Evolutionary conservation across 495 filamentous ascomycete genomes (phyloP).

Genomic region (Daldinia caldariorum): DNA sequence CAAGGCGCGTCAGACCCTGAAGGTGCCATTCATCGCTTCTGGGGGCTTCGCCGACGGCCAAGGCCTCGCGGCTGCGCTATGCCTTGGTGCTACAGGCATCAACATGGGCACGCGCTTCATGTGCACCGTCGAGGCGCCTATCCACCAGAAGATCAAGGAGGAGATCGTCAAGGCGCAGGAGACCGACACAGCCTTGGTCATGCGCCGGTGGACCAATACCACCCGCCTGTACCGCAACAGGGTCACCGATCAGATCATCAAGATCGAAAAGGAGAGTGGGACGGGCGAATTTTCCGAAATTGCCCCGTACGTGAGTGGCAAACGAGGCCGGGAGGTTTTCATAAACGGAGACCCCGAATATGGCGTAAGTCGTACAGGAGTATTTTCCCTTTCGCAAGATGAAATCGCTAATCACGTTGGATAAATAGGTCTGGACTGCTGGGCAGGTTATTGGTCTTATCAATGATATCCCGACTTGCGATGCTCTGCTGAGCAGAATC

Average conservation of each 20-base stretch:
- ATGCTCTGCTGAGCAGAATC: constrained; percentile 63
- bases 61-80: constrained; percentile 90
- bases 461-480: constrained; percentile 71
- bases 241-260: constrained; percentile 79
- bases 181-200: constrained; percentile 87
- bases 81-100: constrained; percentile 90
- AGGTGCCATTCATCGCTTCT: constrained; percentile 91
- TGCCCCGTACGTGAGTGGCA: constrained; percentile 87
- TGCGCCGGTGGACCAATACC: constrained; percentile 94
- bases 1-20: constrained; percentile 84
- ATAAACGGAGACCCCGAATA: constrained; percentile 89
- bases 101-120: constrained; percentile 98
- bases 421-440: constrained; percentile 66
- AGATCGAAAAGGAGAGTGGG: constrained; percentile 84
- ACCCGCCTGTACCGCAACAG: constrained; percentile 89
- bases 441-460: constrained; percentile 74
- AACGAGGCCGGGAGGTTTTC: constrained; percentile 92
- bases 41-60: constrained; percentile 96
- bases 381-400: background rate
- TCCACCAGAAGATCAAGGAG: constrained; percentile 93
- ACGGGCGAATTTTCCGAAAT: constrained; percentile 93
- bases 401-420: constrained; percentile 8
- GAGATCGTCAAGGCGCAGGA: constrained; percentile 89
- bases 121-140: constrained; percentile 90
- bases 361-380: constrained; percentile 69